Evolutionary conservation across 129 eudicot genomes (phyloP).

Genomic region (Smallanthus sonchifolius): DNA sequence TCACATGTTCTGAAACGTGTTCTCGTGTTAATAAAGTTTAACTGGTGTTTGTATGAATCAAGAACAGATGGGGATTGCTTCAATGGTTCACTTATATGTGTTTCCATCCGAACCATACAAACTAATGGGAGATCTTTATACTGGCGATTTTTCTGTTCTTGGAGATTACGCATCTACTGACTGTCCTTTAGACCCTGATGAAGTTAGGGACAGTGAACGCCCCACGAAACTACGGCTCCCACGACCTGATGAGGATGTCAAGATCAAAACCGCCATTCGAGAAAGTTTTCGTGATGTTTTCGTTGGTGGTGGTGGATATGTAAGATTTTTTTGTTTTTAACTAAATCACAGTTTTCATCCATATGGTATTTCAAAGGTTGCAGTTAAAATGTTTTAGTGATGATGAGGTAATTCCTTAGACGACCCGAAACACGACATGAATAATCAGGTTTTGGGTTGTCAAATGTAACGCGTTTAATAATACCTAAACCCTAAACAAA

Average conservation of each 20-base stretch:
- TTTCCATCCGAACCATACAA: slow-evolving; percentile 90
- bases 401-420: no score
- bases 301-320: slow-evolving; percentile 91
- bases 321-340: slow-evolving; percentile 31
- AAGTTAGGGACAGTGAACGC: slow-evolving; percentile 90
- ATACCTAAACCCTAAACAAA: no score
- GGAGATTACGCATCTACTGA: slow-evolving; percentile 92
- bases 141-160: slow-evolving; percentile 71
- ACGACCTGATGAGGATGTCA: slow-evolving; percentile 52
- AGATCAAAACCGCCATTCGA: slow-evolving; percentile 65
- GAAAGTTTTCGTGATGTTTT: slow-evolving; percentile 91
- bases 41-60: slow-evolving; percentile 46
- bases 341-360: neutral
- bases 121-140: slow-evolving; percentile 65
- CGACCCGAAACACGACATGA: no score
- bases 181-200: slow-evolving; percentile 91
- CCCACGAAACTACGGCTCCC: slow-evolving; percentile 90
- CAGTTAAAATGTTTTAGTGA: neutral
- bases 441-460: no score
- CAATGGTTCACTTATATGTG: slow-evolving; percentile 83
- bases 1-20: neutral
- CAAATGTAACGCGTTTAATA: no score
- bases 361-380: neutral
- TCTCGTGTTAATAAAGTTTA: slow-evolving; percentile 12
- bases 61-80: slow-evolving; percentile 99